A percentile compares a stretch with the other conserved stretches of the same genome.
Evolutionary conservation across 2,329 filamentous ascomycete genomes (phyloP).

Genomic region (Cordyceps javanica): DNA sequence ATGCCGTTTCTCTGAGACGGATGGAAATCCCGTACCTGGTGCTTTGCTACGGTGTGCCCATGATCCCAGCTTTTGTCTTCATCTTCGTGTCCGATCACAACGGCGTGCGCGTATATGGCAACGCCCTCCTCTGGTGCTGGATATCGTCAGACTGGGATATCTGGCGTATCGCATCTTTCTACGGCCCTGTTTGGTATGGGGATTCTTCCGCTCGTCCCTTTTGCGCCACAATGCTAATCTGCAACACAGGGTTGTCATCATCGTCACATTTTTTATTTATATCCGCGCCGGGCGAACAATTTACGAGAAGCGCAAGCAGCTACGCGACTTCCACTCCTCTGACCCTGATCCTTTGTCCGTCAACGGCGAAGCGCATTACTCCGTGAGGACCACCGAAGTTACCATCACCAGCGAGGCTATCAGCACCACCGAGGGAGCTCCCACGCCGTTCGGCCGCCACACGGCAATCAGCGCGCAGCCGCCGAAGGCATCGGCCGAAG

Average conservation of each 20-base stretch:
- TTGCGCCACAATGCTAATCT: too few relatives aligned
- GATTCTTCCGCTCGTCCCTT: too few relatives aligned
- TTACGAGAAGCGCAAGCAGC: constrained; percentile 58
- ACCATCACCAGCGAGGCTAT: constrained; percentile 11
- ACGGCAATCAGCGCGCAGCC: constrained; percentile 8
- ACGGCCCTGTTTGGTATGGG: constrained; percentile 61
- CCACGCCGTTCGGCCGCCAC: constrained; percentile 17
- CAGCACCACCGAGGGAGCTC: neutral
- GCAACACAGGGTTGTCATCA: constrained; percentile 52
- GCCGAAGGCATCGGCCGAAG: neutral
- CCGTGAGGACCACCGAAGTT: constrained; percentile 42
- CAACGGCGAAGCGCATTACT: constrained; percentile 31
- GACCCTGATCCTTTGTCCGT: constrained; percentile 34
- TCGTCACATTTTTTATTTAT: constrained; percentile 59
- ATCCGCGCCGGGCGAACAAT: constrained; percentile 60
- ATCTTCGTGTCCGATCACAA: constrained; percentile 53
- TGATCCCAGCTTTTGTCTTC: constrained; percentile 61
- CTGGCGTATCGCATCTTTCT: constrained; percentile 69
- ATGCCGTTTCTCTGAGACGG: constrained; percentile 53
- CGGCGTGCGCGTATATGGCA: constrained; percentile 59
- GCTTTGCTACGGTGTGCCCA: constrained; percentile 66
- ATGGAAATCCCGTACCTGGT: constrained; percentile 68
- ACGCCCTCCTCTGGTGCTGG: constrained; percentile 80
- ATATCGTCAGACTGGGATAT: constrained; percentile 60
- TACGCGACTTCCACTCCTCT: constrained; percentile 47